Percentiles rank a stretch among this genome's conserved stretches.
Conservation (phyloP, 495 filamentous ascomycete genomes). For the Hypoxylon fuscum region DNA sequence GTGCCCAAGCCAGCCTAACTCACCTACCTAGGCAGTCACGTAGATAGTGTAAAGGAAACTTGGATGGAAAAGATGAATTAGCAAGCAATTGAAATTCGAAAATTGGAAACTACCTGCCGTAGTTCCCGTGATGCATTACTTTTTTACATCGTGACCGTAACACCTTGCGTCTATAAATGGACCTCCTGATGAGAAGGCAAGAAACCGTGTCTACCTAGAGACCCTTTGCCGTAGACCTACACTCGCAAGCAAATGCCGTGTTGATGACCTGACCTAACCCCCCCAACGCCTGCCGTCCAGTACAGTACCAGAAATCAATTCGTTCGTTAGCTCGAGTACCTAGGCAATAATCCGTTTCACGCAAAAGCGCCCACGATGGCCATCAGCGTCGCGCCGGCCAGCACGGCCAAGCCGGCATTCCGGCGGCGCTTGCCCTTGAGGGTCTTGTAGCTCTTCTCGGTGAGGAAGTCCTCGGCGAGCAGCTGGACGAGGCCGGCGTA, state of each 20-base stretch:
- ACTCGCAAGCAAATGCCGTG: too few relatives aligned
- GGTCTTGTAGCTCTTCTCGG: constrained; percentile 81
- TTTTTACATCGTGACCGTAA: constrained; percentile 19
- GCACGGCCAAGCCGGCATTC: constrained; percentile 79
- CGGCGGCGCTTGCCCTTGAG: constrained; percentile 75
- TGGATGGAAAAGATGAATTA: too few relatives aligned
- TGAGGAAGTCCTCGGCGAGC: constrained; percentile 92
- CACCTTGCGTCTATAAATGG: not conserved
- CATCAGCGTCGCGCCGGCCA: constrained; percentile 82
- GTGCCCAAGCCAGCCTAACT: constrained; percentile 43
- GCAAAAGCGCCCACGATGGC: constrained; percentile 91
- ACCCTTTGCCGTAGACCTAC: too few relatives aligned
- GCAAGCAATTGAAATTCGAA: too few relatives aligned
- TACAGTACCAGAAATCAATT: constrained; percentile 1
- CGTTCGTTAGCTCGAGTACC: not conserved
- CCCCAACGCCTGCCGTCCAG: not conserved
- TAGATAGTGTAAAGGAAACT: too few relatives aligned
- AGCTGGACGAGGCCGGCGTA: constrained; percentile 94
- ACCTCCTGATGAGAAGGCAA: not conserved
- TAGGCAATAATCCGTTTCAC: too few relatives aligned
- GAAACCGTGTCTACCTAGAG: constrained; percentile 2
- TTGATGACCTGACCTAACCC: constrained; percentile 12
- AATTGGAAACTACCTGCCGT: too few relatives aligned
- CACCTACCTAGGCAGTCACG: too few relatives aligned
- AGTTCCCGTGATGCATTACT: not conserved